A percentile compares a stretch with the other conserved stretches of the same genome.
Conservation (phyloP, 768 basidiomycete species). For the Brasilioporus rufonigricans region DNA sequence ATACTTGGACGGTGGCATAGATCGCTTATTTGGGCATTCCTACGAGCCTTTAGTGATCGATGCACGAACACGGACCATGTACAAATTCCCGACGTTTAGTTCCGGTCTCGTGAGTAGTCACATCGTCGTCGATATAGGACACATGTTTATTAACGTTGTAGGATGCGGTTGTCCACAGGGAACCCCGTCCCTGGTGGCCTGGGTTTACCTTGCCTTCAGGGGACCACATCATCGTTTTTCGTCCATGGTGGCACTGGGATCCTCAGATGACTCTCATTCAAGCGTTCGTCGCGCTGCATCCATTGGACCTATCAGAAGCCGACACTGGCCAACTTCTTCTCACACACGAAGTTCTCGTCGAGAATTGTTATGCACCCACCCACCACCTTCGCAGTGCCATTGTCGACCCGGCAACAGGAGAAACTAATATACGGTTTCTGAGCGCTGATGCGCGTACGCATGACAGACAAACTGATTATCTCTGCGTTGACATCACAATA, state of each 20-base stretch:
- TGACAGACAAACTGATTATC: conserved; percentile 3
- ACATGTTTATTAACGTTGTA: background rate
- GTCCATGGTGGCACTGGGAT: background rate
- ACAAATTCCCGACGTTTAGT: conserved; percentile 16
- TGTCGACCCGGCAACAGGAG: conserved; percentile 12
- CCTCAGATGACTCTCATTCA: conserved; percentile 17
- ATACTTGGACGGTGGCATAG: conserved; percentile 17
- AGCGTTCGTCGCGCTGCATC: conserved; percentile 13
- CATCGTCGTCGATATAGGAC: background rate
- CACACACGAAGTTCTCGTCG: conserved; percentile 17
- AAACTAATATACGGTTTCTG: conserved; percentile 14
- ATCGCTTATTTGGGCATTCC: conserved; percentile 7
- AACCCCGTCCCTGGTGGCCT: conserved; percentile 2
- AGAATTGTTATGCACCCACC: conserved; percentile 3
- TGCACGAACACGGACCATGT: conserved; percentile 13
- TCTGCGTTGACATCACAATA: conserved; percentile 17
- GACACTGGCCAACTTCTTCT: conserved; percentile 10
- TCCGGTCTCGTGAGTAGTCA: conserved; percentile 13
- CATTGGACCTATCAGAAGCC: background rate
- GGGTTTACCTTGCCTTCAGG: conserved; percentile 15
- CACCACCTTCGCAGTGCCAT: conserved; percentile 12
- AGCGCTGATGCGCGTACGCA: background rate
- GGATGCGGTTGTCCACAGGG: background rate
- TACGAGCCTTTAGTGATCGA: conserved; percentile 17
- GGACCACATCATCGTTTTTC: conserved; percentile 15